Base-by-base conservation (phyloP, 441 rosid genomes). In the Pelargonium fulgidum region DNA sequence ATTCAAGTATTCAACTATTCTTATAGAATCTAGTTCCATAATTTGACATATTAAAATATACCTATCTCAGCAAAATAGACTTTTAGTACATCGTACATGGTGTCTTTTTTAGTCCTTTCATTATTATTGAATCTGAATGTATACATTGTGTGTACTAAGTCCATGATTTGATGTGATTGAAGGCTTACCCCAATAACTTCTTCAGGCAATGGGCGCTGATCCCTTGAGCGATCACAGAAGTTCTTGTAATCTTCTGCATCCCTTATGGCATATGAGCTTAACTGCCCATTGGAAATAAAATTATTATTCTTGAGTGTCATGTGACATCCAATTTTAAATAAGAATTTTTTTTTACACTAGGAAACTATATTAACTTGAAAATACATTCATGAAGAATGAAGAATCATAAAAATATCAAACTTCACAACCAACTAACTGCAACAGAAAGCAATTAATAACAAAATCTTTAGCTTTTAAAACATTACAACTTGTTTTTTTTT, bases 181-280 rank as follows among this genome's bases (percentile, higher is more conserved):
- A 77, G 68, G 71, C 93, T 85, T 83, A 89, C 98, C 79, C 90
- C 87, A 39, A 91, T 87, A 75, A 87, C 89, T 85, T 91, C 97
- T 63, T 89, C 96, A 19, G 97, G 92, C 61, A 81, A 82, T 0
- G 89, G 97, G 4, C 93, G 89, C 77, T 91, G 97, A 64, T 88
- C 93, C 80, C 75, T 91, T 2, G 91, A 73, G 1, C 92, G 86
- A 76, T 91, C 96, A 69, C 96, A 91, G 78, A 87, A 91, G 52
- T 89, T 91, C 77, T 79, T 93, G 71, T 91, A 91, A 80, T 93
- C 97, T 62, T 89, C 97, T 36, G 85, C 88, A 70, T 93, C 97
- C 80, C 97, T 87, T 69, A 91, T 87, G 10, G 92, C 97, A 75
- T 81, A 88, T 8, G 97, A 77, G 72, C 93, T 85, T 48, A 90